phyloP scores from a whole-genome alignment of 768 basidiomycete species.

The Mycena filopes region DNA sequence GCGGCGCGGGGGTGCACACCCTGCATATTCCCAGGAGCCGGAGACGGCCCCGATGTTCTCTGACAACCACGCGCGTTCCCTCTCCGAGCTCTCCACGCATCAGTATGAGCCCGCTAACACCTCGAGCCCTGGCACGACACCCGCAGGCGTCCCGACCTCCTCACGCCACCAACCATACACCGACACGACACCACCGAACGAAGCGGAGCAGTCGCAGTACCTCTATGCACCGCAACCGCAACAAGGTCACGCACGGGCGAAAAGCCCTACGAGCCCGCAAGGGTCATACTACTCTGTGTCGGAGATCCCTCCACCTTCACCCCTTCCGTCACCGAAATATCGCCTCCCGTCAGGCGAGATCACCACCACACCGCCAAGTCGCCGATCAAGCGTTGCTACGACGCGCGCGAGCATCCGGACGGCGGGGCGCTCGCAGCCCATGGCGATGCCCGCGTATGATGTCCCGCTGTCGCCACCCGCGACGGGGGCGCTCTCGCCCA shows the following conservation, averaged over 20 bases:
- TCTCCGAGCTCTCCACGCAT: slow-evolving; percentile 65
- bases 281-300: slow-evolving; percentile 78
- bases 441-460: slow-evolving; percentile 27
- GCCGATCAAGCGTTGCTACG: slow-evolving; percentile 50
- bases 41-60: slow-evolving; percentile 82
- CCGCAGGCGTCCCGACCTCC: slow-evolving; percentile 50
- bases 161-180: slow-evolving; percentile 52
- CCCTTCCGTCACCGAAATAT: slow-evolving; percentile 63
- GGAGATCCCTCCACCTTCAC: slow-evolving; percentile 72
- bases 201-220: slow-evolving; percentile 36
- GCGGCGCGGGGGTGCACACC: slow-evolving; percentile 45
- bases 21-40: slow-evolving; percentile 38
- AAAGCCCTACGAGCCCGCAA: slow-evolving; percentile 45
- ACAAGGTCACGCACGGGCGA: slow-evolving; percentile 12
- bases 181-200: slow-evolving; percentile 55
- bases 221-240: slow-evolving; percentile 30
- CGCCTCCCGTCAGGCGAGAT: slow-evolving; percentile 58
- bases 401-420: slow-evolving; percentile 30
- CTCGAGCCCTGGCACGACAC: slow-evolving; percentile 44
- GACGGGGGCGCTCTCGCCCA: slow-evolving; percentile 9
- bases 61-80: slow-evolving; percentile 65
- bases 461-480: slow-evolving; percentile 21
- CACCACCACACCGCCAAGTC: slow-evolving; percentile 54
- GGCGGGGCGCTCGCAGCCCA: slow-evolving; percentile 46
- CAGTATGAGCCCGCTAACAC: slow-evolving; percentile 61